These are phyloP conservation scores for Botrytis hyacinthi DNA, from an alignment of 2,329 filamentous ascomycete species.

Conservation along the genomic window DNA sequence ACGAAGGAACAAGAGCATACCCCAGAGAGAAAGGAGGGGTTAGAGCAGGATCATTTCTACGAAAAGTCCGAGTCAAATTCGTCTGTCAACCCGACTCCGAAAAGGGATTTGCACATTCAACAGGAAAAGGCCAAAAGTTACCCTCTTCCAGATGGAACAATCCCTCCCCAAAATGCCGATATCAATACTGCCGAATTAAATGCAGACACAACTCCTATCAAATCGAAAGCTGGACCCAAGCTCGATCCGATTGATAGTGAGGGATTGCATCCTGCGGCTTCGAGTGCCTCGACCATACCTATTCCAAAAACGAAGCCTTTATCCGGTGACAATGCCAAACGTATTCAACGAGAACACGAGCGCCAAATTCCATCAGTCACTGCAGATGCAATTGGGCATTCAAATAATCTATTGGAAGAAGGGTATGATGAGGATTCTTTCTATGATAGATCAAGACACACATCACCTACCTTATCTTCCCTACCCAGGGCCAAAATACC, in stretches of 20 bases:
- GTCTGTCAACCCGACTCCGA: slow-evolving; percentile 39
- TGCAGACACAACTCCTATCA: slow-evolving; percentile 39
- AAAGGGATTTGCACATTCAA: slow-evolving; percentile 44
- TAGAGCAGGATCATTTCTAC: slow-evolving; percentile 53
- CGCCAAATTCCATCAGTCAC: slow-evolving; percentile 51
- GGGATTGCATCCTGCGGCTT: slow-evolving; percentile 41
- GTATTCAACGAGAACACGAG: slow-evolving; percentile 49
- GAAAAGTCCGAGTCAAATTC: slow-evolving; percentile 44
- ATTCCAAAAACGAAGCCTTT: slow-evolving; percentile 33
- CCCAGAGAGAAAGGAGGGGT: slow-evolving; percentile 37
- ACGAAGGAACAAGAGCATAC: slow-evolving; percentile 33
- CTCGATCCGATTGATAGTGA: slow-evolving; percentile 38
- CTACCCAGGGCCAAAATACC: slow-evolving; percentile 56
- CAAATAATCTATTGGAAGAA: slow-evolving; percentile 27
- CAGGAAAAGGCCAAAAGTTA: slow-evolving; percentile 46
- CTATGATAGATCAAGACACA: slow-evolving; percentile 49
- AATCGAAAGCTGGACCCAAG: slow-evolving; percentile 39
- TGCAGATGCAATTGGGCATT: slow-evolving; percentile 44
- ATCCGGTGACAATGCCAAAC: slow-evolving; percentile 45
- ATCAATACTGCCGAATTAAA: slow-evolving; percentile 31
- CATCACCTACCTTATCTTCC: slow-evolving; percentile 49
- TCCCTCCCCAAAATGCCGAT: slow-evolving; percentile 42
- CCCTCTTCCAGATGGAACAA: slow-evolving; percentile 51
- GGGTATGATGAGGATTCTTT: slow-evolving; percentile 53
- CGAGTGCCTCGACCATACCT: slow-evolving; percentile 44